phyloP scores from a whole-genome alignment of 2,329 filamentous ascomycete species.

The Grosmannia clavigera region DNA sequence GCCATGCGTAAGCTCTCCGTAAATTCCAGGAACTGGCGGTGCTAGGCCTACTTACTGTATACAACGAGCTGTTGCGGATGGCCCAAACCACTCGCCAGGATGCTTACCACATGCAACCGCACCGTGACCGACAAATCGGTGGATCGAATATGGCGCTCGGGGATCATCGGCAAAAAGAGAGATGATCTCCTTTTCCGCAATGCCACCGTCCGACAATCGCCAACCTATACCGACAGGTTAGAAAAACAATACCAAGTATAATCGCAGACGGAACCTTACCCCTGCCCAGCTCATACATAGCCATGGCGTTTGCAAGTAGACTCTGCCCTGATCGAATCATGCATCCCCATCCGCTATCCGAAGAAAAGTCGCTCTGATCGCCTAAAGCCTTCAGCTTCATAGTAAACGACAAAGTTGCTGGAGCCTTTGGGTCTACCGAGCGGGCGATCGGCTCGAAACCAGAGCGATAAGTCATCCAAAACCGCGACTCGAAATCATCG shows the following conservation, averaged over 20 bases:
- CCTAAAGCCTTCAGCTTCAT: conserved; percentile 72
- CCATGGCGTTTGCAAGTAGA: conserved; percentile 74
- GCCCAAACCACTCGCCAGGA: conserved; percentile 96
- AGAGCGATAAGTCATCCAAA: conserved; percentile 95
- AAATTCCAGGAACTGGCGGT: not conserved
- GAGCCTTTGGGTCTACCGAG: conserved; percentile 60
- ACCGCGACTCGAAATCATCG: conserved; percentile 80
- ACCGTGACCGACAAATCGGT: conserved; percentile 84
- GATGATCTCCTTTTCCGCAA: conserved; percentile 59
- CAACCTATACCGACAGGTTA: conserved; percentile 41
- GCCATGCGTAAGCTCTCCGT: not conserved
- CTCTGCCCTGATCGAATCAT: conserved; percentile 98
- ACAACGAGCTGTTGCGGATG: conserved; percentile 87
- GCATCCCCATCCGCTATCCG: conserved; percentile 94
- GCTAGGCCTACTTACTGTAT: conserved; percentile 57
- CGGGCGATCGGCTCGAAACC: conserved; percentile 74
- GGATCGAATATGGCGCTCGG: conserved; percentile 81
- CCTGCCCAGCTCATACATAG: conserved; percentile 62
- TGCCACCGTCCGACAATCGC: conserved; percentile 48
- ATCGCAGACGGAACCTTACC: conserved; percentile 33
- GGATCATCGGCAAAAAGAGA: conserved; percentile 80
- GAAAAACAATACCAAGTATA: not conserved
- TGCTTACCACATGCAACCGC: conserved; percentile 82
- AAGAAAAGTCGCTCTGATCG: conserved; percentile 73
- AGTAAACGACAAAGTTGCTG: conserved; percentile 62